phyloP scores from a whole-genome alignment of 2,329 filamentous ascomycete genomes.

The Botrytis cinerea region DNA sequence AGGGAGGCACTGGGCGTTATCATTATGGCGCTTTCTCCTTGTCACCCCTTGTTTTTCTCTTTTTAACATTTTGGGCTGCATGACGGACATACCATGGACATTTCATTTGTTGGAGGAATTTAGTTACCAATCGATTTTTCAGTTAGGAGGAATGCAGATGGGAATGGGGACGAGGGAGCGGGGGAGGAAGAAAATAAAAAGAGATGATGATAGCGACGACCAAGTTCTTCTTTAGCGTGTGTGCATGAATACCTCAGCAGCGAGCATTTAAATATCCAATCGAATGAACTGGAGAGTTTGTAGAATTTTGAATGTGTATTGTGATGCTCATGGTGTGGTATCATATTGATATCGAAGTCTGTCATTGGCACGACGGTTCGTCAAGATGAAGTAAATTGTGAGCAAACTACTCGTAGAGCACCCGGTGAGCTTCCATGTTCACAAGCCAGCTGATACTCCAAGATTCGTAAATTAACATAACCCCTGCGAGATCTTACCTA shows the following conservation, averaged over 20 bases:
- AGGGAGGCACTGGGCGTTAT: constrained; percentile 31
- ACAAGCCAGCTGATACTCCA: neutral
- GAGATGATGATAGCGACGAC: constrained; percentile 17
- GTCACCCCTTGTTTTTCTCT: constrained; percentile 20
- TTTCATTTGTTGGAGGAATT: constrained; percentile 26
- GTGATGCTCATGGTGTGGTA: too few relatives aligned
- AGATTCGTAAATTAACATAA: neutral
- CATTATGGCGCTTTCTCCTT: constrained; percentile 25
- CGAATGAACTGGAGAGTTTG: neutral
- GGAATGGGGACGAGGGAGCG: constrained; percentile 17
- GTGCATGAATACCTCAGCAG: constrained; percentile 17
- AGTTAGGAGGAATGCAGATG: neutral
- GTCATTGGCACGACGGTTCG: neutral
- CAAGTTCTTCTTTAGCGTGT: constrained; percentile 12
- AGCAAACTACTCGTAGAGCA: too few relatives aligned
- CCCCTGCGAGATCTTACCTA: neutral
- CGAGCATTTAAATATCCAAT: neutral
- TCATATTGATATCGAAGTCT: too few relatives aligned
- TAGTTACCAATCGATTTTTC: constrained; percentile 20
- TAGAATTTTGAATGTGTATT: neutral
- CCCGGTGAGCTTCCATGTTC: neutral
- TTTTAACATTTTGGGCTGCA: constrained; percentile 28
- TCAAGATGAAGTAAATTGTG: too few relatives aligned
- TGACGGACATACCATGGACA: constrained; percentile 35
- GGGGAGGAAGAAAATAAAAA: constrained; percentile 20